Percentiles rank a stretch among this genome's conserved stretches.
These are phyloP conservation scores for Leccinum subtestaceum DNA, from an alignment of 768 basidiomycete species.

Conservation along the genomic window DNA sequence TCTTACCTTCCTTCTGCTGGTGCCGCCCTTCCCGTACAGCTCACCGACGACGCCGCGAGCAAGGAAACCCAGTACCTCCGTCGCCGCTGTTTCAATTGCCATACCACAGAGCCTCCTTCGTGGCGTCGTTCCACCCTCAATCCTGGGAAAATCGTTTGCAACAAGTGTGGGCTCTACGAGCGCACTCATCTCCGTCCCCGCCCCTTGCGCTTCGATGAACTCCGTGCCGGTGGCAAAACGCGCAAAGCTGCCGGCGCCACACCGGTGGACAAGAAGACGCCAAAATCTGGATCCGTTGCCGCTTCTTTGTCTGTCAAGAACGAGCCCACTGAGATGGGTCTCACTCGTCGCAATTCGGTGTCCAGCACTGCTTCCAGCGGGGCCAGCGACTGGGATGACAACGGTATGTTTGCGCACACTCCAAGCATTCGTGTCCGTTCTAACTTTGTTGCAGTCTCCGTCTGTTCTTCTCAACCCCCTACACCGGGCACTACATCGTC, in stretches of 20 bases:
- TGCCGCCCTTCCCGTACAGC: conserved; percentile 59
- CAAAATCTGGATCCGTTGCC: conserved; percentile 34
- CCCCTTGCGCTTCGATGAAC: conserved; percentile 83
- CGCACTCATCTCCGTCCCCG: conserved; percentile 82
- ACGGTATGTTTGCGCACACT: conserved; percentile 44
- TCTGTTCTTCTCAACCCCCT: conserved; percentile 34
- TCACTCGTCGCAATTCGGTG: conserved; percentile 59
- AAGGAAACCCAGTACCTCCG: conserved; percentile 92
- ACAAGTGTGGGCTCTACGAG: conserved; percentile 91
- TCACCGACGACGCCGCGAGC: conserved; percentile 86
- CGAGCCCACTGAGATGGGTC: conserved; percentile 53
- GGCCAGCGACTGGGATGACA: conserved; percentile 79
- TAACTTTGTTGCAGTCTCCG: conserved; percentile 19
- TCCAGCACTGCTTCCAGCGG: conserved; percentile 53
- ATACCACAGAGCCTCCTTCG: conserved; percentile 85
- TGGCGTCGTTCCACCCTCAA: conserved; percentile 88
- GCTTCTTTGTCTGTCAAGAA: conserved; percentile 55
- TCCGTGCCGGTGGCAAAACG: conserved; percentile 82
- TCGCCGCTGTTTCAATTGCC: conserved; percentile 86
- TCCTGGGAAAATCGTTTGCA: conserved; percentile 91
- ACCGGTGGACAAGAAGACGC: conserved; percentile 31
- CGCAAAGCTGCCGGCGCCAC: conserved; percentile 42
- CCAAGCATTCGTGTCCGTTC: neutral
- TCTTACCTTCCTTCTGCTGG: conserved; percentile 43
- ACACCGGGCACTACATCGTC: conserved; percentile 50